phyloP scores from a whole-genome alignment of 1,139 yeast genomes.

The Sugiyamaella grinbergsii region DNA sequence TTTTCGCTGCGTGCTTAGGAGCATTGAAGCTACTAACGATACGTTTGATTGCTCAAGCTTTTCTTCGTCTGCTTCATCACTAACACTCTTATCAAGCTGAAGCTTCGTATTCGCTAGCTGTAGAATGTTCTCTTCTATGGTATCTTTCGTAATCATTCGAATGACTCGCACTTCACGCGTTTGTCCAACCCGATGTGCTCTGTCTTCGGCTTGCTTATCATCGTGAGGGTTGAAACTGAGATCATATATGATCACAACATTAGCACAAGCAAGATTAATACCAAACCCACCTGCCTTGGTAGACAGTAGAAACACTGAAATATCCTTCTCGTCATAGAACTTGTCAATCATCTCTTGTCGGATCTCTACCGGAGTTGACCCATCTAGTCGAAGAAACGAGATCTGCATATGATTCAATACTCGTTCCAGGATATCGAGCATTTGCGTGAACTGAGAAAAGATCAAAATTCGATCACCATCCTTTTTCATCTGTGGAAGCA shows the following conservation, averaged over 20 bases:
- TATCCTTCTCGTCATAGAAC: constrained; percentile 77
- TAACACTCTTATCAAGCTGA: constrained; percentile 75
- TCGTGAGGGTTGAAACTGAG: constrained; percentile 97
- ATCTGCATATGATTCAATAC: constrained; percentile 66
- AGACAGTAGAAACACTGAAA: constrained; percentile 83
- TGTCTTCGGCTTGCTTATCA: constrained; percentile 96
- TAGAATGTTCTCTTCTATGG: constrained; percentile 88
- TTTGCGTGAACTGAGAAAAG: constrained; percentile 91
- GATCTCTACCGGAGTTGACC: constrained; percentile 89
- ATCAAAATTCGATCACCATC: constrained; percentile 74
- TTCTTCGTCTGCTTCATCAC: constrained; percentile 51
- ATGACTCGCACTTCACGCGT: constrained; percentile 81
- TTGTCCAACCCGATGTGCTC: constrained; percentile 98
- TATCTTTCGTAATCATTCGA: constrained; percentile 68
- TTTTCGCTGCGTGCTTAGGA: constrained; percentile 36
- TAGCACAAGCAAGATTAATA: constrained; percentile 93
- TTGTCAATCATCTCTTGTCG: constrained; percentile 90
- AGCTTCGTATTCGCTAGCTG: constrained; percentile 87
- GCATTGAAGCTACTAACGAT: constrained; percentile 52
- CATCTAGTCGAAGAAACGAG: constrained; percentile 84
- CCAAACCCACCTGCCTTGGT: constrained; percentile 99
- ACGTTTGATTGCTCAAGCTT: constrained; percentile 54
- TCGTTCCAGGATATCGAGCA: constrained; percentile 80
- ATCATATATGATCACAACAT: constrained; percentile 86
- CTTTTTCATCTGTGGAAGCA: constrained; percentile 63